phyloP scores from a whole-genome alignment of 2,329 filamentous ascomycete species.

The Penicillium decumbens region DNA sequence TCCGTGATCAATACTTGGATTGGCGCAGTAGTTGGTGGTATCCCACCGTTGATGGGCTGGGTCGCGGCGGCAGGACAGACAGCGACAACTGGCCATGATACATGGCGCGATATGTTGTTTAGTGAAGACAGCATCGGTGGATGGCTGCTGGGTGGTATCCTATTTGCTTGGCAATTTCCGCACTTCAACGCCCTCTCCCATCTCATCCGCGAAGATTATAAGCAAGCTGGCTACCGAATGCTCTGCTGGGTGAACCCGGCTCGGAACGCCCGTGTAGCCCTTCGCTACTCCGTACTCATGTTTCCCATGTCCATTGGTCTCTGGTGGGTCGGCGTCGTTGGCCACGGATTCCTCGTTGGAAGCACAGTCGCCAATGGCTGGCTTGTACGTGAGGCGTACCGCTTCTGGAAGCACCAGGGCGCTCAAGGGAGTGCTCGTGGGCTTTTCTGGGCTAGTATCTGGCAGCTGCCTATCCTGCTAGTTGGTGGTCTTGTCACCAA shows the following conservation, averaged over 20 bases:
- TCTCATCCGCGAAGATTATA: slow-evolving; percentile 85
- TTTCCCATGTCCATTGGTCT: slow-evolving; percentile 79
- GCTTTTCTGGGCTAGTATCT: slow-evolving; percentile 95
- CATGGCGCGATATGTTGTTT: slow-evolving; percentile 73
- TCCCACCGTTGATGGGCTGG: slow-evolving; percentile 97
- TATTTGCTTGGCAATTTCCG: slow-evolving; percentile 97
- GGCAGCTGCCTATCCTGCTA: slow-evolving; percentile 87
- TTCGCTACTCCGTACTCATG: slow-evolving; percentile 80
- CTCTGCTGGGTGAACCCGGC: slow-evolving; percentile 82
- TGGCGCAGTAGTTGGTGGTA: slow-evolving; percentile 84
- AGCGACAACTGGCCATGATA: slow-evolving; percentile 65
- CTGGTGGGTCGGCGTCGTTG: slow-evolving; percentile 74
- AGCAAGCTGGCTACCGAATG: slow-evolving; percentile 63
- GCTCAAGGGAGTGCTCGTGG: slow-evolving; percentile 74
- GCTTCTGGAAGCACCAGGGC: slow-evolving; percentile 75
- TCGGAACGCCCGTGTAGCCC: slow-evolving; percentile 77
- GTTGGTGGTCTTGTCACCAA: slow-evolving; percentile 89
- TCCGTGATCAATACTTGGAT: slow-evolving; percentile 91
- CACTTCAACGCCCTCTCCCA: slow-evolving; percentile 96
- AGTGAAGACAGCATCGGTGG: slow-evolving; percentile 67
- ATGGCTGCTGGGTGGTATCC: slow-evolving; percentile 77
- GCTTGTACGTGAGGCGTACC: slow-evolving; percentile 73
- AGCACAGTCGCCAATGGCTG: slow-evolving; percentile 80
- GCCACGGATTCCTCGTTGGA: slow-evolving; percentile 76
- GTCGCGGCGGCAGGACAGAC: slow-evolving; percentile 86